phyloP scores from a whole-genome alignment of 2,329 filamentous ascomycete genomes.

The Curvularia spicifera region DNA sequence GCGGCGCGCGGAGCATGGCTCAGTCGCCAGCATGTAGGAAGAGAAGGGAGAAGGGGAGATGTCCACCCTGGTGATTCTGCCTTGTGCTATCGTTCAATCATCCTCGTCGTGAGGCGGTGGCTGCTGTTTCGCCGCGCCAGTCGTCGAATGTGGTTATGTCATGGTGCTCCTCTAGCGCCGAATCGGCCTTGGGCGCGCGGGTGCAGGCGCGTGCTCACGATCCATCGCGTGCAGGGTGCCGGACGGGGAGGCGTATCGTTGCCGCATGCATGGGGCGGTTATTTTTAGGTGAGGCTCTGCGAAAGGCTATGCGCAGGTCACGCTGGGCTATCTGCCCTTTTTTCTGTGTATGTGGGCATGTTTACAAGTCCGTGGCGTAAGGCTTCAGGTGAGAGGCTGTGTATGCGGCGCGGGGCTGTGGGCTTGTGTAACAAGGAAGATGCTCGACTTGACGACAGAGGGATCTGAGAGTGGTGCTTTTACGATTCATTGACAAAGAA shows the following conservation, averaged over 20 bases:
- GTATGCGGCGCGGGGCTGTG: background rate
- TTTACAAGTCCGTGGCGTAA: slow-evolving; percentile 4
- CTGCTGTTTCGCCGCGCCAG: background rate
- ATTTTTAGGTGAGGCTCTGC: slow-evolving; percentile 20
- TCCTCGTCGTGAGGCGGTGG: slow-evolving; percentile 14
- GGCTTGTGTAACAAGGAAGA: background rate
- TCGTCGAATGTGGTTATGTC: slow-evolving; percentile 18
- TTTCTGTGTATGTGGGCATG: slow-evolving; percentile 1
- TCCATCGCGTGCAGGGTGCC: background rate
- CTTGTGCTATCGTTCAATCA: slow-evolving; percentile 11
- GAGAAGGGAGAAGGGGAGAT: background rate
- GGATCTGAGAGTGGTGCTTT: slow-evolving; percentile 1
- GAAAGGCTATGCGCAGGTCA: background rate
- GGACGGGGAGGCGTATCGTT: slow-evolving; percentile 9
- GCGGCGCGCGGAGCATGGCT: slow-evolving; percentile 58
- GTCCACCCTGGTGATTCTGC: background rate
- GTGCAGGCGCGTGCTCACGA: background rate
- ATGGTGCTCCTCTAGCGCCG: slow-evolving; percentile 19
- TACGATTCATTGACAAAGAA: background rate
- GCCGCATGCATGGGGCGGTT: slow-evolving; percentile 15
- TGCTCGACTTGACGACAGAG: background rate
- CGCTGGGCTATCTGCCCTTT: background rate
- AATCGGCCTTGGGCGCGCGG: background rate
- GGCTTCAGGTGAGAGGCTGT: background rate
- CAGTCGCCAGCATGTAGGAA: background rate